Evolutionary conservation across 2,329 filamentous ascomycete genomes (phyloP).

Genomic region (Ploettnerulaceae sp.): DNA sequence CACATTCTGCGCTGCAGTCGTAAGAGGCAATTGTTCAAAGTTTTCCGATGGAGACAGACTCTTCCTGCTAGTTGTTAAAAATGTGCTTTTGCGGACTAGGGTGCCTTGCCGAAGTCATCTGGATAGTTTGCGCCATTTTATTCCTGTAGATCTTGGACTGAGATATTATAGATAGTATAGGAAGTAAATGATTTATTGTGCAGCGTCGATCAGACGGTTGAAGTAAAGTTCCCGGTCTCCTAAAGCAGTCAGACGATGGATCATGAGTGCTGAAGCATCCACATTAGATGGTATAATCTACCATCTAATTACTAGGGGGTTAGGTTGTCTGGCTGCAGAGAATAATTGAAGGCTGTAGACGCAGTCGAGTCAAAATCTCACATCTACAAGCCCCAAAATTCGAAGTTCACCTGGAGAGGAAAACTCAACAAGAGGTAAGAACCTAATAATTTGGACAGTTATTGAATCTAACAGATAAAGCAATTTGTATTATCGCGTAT

Average conservation of each 20-base stretch:
- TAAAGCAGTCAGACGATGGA: slow-evolving; percentile 1
- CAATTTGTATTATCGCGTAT: not conserved
- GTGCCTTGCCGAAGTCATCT: not conserved
- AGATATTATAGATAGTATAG: not conserved
- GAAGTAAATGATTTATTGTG: not conserved
- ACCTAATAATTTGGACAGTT: not conserved
- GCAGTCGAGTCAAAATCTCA: not conserved
- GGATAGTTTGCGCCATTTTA: not conserved
- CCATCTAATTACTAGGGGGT: not conserved
- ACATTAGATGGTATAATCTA: not conserved
- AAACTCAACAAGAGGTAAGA: not conserved
- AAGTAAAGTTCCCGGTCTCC: not conserved
- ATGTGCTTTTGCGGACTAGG: not conserved
- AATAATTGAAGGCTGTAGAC: slow-evolving; percentile 3
- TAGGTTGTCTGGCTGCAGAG: not conserved
- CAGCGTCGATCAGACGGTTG: not conserved
- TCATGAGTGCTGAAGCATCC: not conserved
- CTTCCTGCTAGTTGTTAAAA: slow-evolving; percentile 5
- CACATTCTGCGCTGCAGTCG: slow-evolving; percentile 11
- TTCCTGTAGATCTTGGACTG: not conserved
- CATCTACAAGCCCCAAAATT: not conserved
- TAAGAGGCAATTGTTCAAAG: slow-evolving; percentile 10
- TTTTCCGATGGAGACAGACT: not conserved
- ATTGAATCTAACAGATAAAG: slow-evolving; percentile 2
- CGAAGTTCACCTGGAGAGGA: not conserved